These are phyloP conservation scores for Boehmeria nivea DNA, from an alignment of 306 rosid species.

Conservation along the genomic window DNA sequence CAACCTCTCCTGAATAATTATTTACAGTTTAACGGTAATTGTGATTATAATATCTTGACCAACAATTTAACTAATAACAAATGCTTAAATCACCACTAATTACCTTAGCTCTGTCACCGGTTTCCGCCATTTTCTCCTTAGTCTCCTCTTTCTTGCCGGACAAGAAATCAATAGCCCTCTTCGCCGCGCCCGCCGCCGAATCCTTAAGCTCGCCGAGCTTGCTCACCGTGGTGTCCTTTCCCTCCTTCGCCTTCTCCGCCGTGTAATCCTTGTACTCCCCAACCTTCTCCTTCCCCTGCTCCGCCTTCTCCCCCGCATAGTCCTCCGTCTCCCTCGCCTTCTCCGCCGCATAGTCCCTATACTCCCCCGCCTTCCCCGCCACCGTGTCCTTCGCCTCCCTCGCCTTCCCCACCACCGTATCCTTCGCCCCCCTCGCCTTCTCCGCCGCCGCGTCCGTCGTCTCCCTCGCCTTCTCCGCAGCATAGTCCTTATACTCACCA, in stretches of 20 bases:
- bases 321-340: conserved; percentile 8
- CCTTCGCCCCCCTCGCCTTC: conserved; percentile 24
- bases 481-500: neutral
- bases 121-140: conserved; percentile 35
- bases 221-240: conserved; percentile 39
- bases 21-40: neutral
- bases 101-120: conserved; percentile 36
- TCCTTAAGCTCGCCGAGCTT: conserved; percentile 64
- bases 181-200: conserved; percentile 52
- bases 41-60: neutral
- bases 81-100: too few species aligned
- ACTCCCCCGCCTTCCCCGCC: conserved; percentile 5
- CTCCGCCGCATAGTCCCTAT: neutral
- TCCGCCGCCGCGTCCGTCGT: neutral
- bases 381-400: conserved; percentile 3
- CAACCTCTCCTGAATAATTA: conserved; percentile 45
- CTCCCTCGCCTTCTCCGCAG: conserved; percentile 2
- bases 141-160: conserved; percentile 57
- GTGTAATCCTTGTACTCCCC: too few species aligned
- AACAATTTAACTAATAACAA: neutral
- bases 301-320: conserved; percentile 10
- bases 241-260: conserved; percentile 50
- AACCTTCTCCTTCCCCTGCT: neutral
- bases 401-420: conserved; percentile 7
- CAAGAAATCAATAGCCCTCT: conserved; percentile 51